Base-by-base conservation (phyloP, 139 green algal genomes). In the Microglena sp. region DNA sequence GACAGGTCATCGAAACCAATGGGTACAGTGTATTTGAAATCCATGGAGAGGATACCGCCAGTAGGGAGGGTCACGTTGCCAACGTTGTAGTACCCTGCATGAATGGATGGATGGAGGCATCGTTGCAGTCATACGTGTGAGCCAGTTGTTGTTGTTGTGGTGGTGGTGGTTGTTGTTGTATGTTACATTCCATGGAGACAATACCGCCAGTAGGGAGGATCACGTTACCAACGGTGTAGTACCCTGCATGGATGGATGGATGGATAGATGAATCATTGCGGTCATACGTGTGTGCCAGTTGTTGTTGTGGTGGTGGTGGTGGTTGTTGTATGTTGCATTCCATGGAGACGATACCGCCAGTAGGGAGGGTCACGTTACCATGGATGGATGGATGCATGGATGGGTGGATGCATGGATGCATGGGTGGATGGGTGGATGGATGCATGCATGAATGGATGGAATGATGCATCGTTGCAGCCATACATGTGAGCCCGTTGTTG, bases 1-100 rank as follows among this genome's bases (percentile, higher is more conserved):
- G 58, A 73, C 28, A 79, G 53, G 32, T 79, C 73, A 53, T 79
- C 73, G 18, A 63, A 73, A 50, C 73, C 65, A 29, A 72, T 36
- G 26, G 73, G 73, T 0, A 79, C 57, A 26, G 21, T 50, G 46
- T 69, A 79, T 18, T 24, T 22, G 32, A 79, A 79, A 0, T 67
- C 75, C 3, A 79, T 56, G 67, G 72, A 75, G 67, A 22, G 26
- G 3, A 79, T 6, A 26, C 73, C 73, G 36, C 43, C 40, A 0
- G 57, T 7, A 0, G 72, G 72, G 0, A 79, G 34, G 0, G 64
- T 68, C 5, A 79, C 24, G 44, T 62, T 67, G 55, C 57, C 57
- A 30, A 60, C 24, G 15, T 24, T 60, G 53, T 60, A 31, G 8
- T 8, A 8, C 22, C 53, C 24, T 21, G 24, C 22, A 30, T 18